phyloP scores from a whole-genome alignment of 805 yeast genomes.

The Hagleromyces aurorensis region DNA sequence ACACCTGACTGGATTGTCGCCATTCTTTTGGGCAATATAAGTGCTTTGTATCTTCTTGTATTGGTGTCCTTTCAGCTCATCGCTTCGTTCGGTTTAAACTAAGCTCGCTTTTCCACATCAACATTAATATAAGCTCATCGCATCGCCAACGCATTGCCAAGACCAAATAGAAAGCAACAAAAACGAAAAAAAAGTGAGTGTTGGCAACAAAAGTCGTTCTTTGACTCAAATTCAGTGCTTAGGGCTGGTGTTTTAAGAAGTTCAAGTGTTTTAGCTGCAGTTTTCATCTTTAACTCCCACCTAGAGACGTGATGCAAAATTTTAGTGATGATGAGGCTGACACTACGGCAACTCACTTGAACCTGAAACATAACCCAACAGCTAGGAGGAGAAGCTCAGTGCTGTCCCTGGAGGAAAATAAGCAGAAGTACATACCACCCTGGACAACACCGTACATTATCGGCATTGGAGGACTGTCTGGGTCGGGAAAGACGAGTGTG shows the following conservation, averaged over 20 bases:
- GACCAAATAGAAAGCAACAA: too few species aligned
- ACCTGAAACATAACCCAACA: too few species aligned
- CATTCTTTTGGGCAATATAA: too few species aligned
- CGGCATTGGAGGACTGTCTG: conserved; percentile 80
- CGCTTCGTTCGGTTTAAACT: not conserved
- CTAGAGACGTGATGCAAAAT: too few species aligned
- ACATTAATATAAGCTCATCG: not conserved
- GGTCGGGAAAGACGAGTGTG: conserved; percentile 92
- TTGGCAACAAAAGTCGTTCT: too few species aligned
- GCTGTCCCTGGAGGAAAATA: conserved; percentile 8
- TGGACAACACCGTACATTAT: conserved; percentile 82
- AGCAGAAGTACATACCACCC: conserved; percentile 58
- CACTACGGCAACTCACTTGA: too few species aligned
- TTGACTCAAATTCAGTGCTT: too few species aligned
- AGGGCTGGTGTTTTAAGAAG: too few species aligned
- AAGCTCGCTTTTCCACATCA: not conserved
- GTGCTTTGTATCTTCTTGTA: not conserved
- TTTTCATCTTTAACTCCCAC: too few species aligned
- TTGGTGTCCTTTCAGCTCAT: not conserved
- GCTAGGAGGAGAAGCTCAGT: conserved; percentile 11
- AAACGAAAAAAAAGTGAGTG: too few species aligned
- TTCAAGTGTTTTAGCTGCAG: too few species aligned
- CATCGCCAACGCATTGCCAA: not conserved
- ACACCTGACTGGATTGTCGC: conserved; percentile 10
- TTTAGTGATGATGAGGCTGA: too few species aligned